Evolutionary conservation across 73 alveolate species (phyloP).

Genomic region (Tetrahymena malaccensis): DNA sequence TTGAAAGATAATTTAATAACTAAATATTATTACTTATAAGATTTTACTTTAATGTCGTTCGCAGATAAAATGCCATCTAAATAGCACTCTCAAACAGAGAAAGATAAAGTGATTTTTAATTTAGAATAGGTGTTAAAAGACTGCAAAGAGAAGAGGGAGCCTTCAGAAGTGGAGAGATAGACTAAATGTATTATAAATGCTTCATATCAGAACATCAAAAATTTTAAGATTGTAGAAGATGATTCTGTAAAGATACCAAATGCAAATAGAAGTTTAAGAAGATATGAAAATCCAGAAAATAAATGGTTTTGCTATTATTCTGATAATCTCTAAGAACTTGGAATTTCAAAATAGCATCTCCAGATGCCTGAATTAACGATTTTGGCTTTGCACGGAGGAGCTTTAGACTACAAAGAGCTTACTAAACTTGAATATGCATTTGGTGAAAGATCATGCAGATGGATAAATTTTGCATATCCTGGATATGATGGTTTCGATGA

Average conservation of each 20-base stretch:
- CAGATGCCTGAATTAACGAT: not conserved
- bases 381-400: not conserved
- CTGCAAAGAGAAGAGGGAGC: not conserved
- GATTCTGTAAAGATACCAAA: not conserved
- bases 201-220: not conserved
- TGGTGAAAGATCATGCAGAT: not conserved
- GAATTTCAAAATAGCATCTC: not conserved
- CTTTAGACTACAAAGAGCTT: not conserved
- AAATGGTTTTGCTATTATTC: not conserved
- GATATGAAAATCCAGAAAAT: not conserved
- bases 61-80: not conserved
- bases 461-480: not conserved
- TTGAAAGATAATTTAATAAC: too few species aligned
- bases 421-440: not conserved
- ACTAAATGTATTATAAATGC: not conserved
- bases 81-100: not conserved
- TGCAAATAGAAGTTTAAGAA: not conserved
- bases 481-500: not conserved
- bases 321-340: not conserved
- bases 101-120: not conserved
- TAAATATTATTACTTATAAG: too few species aligned
- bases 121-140: not conserved
- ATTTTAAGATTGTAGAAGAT: not conserved
- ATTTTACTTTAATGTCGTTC: too few species aligned
- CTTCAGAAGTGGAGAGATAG: not conserved